Evolutionary conservation across 2,329 filamentous ascomycete genomes (phyloP).

Genomic region (Alternaria sp.): DNA sequence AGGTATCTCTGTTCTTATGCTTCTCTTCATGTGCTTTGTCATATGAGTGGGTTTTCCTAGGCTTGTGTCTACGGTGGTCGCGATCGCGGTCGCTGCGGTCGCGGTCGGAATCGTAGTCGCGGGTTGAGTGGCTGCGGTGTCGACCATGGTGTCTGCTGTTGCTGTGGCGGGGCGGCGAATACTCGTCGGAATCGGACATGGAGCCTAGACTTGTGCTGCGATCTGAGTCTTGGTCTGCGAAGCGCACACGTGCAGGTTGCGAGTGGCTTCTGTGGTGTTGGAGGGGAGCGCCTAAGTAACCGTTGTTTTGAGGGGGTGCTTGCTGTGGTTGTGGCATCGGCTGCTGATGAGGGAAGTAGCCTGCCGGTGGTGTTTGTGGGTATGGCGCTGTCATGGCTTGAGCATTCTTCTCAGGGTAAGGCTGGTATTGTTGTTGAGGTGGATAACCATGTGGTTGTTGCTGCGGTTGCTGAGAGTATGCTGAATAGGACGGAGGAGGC

Average conservation of each 20-base stretch:
- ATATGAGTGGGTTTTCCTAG: conserved; percentile 1
- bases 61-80: conserved; percentile 7
- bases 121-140: conserved; percentile 10
- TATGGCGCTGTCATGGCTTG: conserved; percentile 22
- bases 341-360: conserved; percentile 18
- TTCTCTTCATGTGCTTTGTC: conserved; percentile 22
- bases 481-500: conserved; percentile 13
- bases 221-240: conserved; percentile 36
- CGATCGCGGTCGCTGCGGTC: not conserved
- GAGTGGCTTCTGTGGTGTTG: conserved; percentile 41
- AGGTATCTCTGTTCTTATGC: conserved; percentile 49
- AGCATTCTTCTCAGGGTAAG: conserved; percentile 14
- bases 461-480: conserved; percentile 31
- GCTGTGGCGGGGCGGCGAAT: conserved; percentile 24
- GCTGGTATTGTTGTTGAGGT: conserved; percentile 18
- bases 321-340: conserved; percentile 11
- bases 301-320: conserved; percentile 24
- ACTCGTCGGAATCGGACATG: conserved; percentile 28
- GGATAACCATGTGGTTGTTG: conserved; percentile 34
- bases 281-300: conserved; percentile 37
- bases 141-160: conserved; percentile 23
- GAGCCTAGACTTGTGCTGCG: conserved; percentile 28
- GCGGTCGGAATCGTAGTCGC: conserved; percentile 13
- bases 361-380: conserved; percentile 30
- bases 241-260: conserved; percentile 44